Base-by-base conservation (phyloP, 257 asterid genomes). In the Solanum sejunctum region DNA sequence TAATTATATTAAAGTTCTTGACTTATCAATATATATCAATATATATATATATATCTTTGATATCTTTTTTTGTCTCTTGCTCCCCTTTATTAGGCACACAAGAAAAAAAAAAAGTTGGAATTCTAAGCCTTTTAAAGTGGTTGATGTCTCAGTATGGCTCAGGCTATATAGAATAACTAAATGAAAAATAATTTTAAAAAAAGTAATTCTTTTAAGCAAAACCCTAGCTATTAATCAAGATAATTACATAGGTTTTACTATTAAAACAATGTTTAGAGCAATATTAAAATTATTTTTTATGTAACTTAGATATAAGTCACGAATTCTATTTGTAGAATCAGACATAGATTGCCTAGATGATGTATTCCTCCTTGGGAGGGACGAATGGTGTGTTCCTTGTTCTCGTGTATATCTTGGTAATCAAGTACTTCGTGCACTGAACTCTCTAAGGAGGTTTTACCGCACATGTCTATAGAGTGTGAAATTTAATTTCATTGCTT, bases 1-100 rank as follows among this genome's bases (percentile, higher is more conserved):
- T 71, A n/a, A 71, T 60, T 75, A 85, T 84, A 88, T 89, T 73
- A 47, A 81, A 87, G 85, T 72, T 87, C 69, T 79, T 32, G 52
- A 87, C 72, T 84, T 88, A 87, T 73, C 70, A 58, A 85, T 61
- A 55, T 87, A n/a, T n/a, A n/a, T n/a, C n/a, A n/a, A n/a, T n/a
- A n/a, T n/a, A n/a, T n/a, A n/a, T n/a, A n/a, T n/a, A 28, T 87
- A 71, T 80, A 83, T 82, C 56, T 71, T 49, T 47, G 7, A 21
- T 61, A 8, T 64, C 43, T 64, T 67, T 61, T 81, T n/a, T 78
- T 78, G 88, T 85, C 82, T 73, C 84, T 75, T 63, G 61, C 72
- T 70, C 64, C 72, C 26, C 72, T 45, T 83, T 87, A 69, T 49
- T 73, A 57, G 39, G 85, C 87, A 70, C 41, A 69, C 52, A 41